Evolutionary conservation across 768 basidiomycete species (phyloP), one percentile per base, ranked within the genome.

Genomic region (Postia placenta): DNA sequence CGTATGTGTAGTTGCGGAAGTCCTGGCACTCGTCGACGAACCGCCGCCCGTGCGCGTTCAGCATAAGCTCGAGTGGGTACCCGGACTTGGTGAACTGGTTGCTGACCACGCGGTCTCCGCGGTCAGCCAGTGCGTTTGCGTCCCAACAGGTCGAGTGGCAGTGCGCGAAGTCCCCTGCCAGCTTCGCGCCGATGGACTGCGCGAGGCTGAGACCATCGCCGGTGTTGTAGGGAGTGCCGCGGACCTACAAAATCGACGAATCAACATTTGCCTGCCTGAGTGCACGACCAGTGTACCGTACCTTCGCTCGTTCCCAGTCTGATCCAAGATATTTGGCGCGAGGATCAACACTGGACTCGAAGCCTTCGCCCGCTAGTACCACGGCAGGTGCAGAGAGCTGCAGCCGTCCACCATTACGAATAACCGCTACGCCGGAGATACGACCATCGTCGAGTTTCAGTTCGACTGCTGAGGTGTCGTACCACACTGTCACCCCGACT

Each of bases 131-230:
- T 1, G 82, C 78, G 55, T 83, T 73, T 15, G 79, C 80, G 56
- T 85, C 85, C 84, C 84, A 85, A 57, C 76, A 77, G 4, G 83
- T 84, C 51, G 79, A 81, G 56, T 86, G 85, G 54, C 85, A 87
- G 41, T 30, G 39, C 27, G 56, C 60, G 77, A 80, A 86, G 65
- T 85, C 81, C n/a, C 83, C 83, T 0, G 67, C 64, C n/a, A 79
- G 66, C 45, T 71, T 71, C 15, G 80, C 82, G 5, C 81, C 78
- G 25, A 78, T 49, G 6, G 65, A 61, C 22, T 65, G 56, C 1
- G 81, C 83, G 51, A 85, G 68, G 33, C 62, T 53, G 50, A 86
- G 74, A 0, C 81, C 79, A 54, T 86, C 85, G 15, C 84, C 82
- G n/a, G 71, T 74, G 53, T 86, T 85, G 60, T 80, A 82, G 4